Evolutionary conservation across 2,329 filamentous ascomycete species (phyloP).

Genomic region (Ceratocystis variospora): DNA sequence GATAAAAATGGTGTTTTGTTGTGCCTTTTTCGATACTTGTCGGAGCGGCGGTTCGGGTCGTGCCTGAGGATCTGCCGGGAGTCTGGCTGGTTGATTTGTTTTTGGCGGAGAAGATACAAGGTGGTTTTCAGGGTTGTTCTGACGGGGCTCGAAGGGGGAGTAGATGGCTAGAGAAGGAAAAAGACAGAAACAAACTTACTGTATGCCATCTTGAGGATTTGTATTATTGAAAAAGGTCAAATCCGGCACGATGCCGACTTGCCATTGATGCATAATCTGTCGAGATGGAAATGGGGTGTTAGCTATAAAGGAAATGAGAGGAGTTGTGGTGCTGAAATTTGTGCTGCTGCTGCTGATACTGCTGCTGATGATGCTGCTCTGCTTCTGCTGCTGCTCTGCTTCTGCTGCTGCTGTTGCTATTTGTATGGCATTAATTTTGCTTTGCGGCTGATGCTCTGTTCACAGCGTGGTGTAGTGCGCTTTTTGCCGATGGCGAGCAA

Average conservation of each 20-base stretch:
- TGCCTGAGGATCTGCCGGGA: background rate
- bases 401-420: too few relatives aligned
- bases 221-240: conserved; percentile 42
- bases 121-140: conserved; percentile 16
- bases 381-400: background rate
- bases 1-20: background rate
- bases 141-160: conserved; percentile 26
- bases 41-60: conserved; percentile 9
- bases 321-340: background rate
- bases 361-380: too few relatives aligned
- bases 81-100: conserved; percentile 15
- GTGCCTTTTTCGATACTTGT: conserved; percentile 13
- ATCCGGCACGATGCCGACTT: conserved; percentile 46
- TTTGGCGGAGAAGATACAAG: conserved; percentile 1
- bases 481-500: background rate
- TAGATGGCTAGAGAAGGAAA: conserved; percentile 18
- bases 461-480: background rate
- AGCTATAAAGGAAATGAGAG: background rate
- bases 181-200: conserved; percentile 35
- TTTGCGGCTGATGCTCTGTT: background rate
- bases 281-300: background rate
- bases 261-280: conserved; percentile 48
- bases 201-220: conserved; percentile 40
- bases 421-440: background rate
- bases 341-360: background rate